A percentile compares a stretch with the other conserved stretches of the same genome.
phyloP scores from a whole-genome alignment of 352 stramenopile species.

The Nannochloropsis limnetica region DNA sequence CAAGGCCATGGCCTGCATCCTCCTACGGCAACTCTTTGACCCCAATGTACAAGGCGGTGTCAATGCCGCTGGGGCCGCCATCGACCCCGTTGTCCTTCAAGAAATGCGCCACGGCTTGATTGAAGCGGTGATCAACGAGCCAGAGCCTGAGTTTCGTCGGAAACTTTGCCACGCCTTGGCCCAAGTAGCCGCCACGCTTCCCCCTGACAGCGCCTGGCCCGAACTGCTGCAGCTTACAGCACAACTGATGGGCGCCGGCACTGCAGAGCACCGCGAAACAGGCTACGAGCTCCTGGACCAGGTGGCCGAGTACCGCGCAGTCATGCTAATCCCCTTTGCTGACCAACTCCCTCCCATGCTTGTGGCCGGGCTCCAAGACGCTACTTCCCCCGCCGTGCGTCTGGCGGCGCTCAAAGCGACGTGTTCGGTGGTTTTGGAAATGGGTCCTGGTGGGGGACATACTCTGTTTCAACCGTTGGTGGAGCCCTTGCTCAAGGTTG shows the following conservation, averaged over 20 bases:
- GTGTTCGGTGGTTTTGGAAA: background rate
- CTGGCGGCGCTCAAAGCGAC: background rate
- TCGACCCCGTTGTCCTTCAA: background rate
- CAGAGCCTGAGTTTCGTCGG: background rate
- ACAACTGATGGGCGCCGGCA: background rate
- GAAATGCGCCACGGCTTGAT: conserved; percentile 6
- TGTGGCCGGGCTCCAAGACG: background rate
- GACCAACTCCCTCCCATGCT: background rate
- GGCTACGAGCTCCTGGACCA: background rate
- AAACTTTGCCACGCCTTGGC: background rate
- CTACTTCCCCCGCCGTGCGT: background rate
- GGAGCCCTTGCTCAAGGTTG: background rate
- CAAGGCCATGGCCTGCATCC: conserved; percentile 39
- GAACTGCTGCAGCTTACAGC: background rate
- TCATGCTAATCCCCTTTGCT: background rate
- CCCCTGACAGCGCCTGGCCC: background rate
- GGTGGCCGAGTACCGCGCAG: background rate
- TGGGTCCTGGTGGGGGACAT: background rate
- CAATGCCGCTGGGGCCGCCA: background rate
- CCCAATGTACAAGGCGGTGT: conserved; percentile 24
- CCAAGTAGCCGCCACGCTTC: background rate
- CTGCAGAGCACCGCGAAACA: background rate
- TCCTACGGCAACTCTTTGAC: conserved; percentile 37
- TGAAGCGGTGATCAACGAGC: background rate
- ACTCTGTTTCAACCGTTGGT: background rate